Percentiles rank a stretch among this genome's conserved stretches.
phyloP scores from a whole-genome alignment of 2,329 filamentous ascomycete species.

The Curvularia eragrostidis region DNA sequence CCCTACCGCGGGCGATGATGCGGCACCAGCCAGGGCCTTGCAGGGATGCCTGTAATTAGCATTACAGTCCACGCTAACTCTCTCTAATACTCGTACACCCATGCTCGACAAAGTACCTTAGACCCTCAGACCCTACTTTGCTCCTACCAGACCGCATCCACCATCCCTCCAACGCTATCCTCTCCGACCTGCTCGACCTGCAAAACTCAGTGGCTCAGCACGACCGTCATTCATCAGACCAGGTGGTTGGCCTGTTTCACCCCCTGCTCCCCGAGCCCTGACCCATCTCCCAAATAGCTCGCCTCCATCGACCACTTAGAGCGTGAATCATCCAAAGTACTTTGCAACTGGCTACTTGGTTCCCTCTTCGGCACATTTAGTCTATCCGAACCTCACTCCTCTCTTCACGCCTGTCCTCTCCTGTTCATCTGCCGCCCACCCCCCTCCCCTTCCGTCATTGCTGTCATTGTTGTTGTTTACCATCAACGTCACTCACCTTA shows the following conservation, averaged over 20 bases:
- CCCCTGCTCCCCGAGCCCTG: constrained; percentile 38
- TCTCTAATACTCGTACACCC: constrained; percentile 43
- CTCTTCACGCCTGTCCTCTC: constrained; percentile 35
- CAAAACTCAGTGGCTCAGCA: constrained; percentile 47
- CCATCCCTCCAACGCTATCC: constrained; percentile 35
- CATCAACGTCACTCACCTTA: constrained; percentile 29
- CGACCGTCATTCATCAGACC: constrained; percentile 38
- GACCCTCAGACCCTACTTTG: constrained; percentile 40
- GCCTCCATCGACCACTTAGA: constrained; percentile 47
- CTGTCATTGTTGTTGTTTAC: constrained; percentile 34
- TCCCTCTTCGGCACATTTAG: constrained; percentile 44
- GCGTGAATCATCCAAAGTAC: constrained; percentile 38
- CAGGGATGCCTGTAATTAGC: constrained; percentile 44
- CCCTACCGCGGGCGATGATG: constrained; percentile 45
- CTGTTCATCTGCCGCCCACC: constrained; percentile 32
- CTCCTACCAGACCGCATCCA: constrained; percentile 42
- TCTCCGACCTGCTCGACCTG: constrained; percentile 34
- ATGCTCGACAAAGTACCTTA: constrained; percentile 39
- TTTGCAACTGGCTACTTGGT: constrained; percentile 44
- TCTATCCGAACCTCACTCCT: constrained; percentile 41
- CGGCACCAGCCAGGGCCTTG: constrained; percentile 30
- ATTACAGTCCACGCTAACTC: constrained; percentile 43
- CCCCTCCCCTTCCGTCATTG: constrained; percentile 27
- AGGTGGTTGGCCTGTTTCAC: constrained; percentile 51
- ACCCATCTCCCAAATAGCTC: constrained; percentile 47